phyloP scores from a whole-genome alignment of 352 stramenopile genomes.

The Phytophthora megakarya region DNA sequence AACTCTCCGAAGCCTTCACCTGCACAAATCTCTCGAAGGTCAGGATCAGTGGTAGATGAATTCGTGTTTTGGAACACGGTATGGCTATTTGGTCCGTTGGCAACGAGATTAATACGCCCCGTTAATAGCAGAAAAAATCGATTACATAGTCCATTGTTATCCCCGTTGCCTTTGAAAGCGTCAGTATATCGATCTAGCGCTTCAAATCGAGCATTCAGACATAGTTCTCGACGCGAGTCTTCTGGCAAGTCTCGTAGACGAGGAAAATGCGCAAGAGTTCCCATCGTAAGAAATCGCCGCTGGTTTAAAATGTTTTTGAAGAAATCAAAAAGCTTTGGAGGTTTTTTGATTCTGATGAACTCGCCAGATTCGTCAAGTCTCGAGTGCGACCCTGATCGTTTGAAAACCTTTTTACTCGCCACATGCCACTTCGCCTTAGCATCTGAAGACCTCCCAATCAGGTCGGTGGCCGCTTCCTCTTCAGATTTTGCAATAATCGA shows the following conservation, averaged over 20 bases:
- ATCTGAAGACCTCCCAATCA: slow-evolving; percentile 38
- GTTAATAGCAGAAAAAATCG: slow-evolving; percentile 61
- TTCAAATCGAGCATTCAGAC: slow-evolving; percentile 59
- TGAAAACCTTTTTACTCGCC: slow-evolving; percentile 44
- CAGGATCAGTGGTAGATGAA: slow-evolving; percentile 14
- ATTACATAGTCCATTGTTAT: slow-evolving; percentile 13
- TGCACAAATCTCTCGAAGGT: slow-evolving; percentile 43
- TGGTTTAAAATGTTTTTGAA: slow-evolving; percentile 78
- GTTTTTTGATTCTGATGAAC: slow-evolving; percentile 22
- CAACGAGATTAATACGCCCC: slow-evolving; percentile 49
- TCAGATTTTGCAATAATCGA: slow-evolving; percentile 51
- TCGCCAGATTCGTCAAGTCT: slow-evolving; percentile 11
- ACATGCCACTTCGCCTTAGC: slow-evolving; percentile 58
- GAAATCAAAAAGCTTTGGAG: slow-evolving; percentile 60
- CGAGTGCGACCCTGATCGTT: slow-evolving; percentile 16
- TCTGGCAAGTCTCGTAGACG: slow-evolving; percentile 48
- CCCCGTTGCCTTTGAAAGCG: slow-evolving; percentile 48
- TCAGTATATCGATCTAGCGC: slow-evolving; percentile 54
- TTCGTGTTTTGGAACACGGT: slow-evolving; percentile 4
- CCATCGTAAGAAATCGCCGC: slow-evolving; percentile 62
- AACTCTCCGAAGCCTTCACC: slow-evolving; percentile 71
- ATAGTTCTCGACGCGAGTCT: slow-evolving; percentile 46
- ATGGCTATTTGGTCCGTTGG: slow-evolving; percentile 32
- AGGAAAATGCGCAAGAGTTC: slow-evolving; percentile 54
- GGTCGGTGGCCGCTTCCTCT: slow-evolving; percentile 52